Percentiles rank a stretch among this genome's conserved stretches.
These are phyloP conservation scores for Yarrowia sp. DNA, from an alignment of 805 yeast species.

Conservation along the genomic window DNA sequence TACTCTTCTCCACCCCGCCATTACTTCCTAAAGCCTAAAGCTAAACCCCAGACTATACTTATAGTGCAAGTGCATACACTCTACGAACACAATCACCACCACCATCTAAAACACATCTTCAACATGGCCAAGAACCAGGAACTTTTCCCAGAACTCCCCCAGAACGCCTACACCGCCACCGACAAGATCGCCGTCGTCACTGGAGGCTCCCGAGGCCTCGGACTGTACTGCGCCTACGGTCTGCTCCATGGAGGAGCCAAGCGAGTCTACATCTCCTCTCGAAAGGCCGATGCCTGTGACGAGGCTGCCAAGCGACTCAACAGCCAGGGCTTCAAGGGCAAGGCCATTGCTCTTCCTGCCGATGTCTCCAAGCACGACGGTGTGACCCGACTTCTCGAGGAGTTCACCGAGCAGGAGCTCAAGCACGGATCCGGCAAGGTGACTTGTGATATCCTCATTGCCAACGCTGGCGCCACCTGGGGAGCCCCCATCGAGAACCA, in stretches of 20 bases:
- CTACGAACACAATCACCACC: not conserved
- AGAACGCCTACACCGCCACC: conserved; percentile 13
- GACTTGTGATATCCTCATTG: conserved; percentile 60
- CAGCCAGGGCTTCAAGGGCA: conserved; percentile 37
- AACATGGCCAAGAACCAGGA: conserved; percentile 17
- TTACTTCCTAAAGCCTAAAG: conserved; percentile 10
- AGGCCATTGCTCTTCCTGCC: conserved; percentile 52
- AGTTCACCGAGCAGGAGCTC: conserved; percentile 38
- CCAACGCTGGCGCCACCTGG: conserved; percentile 82
- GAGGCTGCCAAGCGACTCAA: conserved; percentile 49
- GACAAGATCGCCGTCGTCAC: conserved; percentile 68
- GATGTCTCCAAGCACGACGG: conserved; percentile 55
- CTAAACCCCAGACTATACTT: conserved; percentile 8
- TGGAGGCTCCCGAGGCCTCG: conserved; percentile 76
- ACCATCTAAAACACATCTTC: too few species aligned
- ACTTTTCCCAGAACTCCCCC: conserved; percentile 41
- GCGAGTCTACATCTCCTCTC: conserved; percentile 59
- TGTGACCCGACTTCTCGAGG: conserved; percentile 44
- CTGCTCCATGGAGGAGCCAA: conserved; percentile 61
- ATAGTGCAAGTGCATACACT: not conserved
- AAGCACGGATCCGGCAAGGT: conserved; percentile 37
- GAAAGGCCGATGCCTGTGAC: conserved; percentile 60
- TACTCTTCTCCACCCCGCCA: not conserved
- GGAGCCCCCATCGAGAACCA: conserved; percentile 63
- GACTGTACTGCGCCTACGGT: conserved; percentile 64